Base-by-base conservation (phyloP, 2,329 filamentous ascomycete genomes). In the Nemania sp. region DNA sequence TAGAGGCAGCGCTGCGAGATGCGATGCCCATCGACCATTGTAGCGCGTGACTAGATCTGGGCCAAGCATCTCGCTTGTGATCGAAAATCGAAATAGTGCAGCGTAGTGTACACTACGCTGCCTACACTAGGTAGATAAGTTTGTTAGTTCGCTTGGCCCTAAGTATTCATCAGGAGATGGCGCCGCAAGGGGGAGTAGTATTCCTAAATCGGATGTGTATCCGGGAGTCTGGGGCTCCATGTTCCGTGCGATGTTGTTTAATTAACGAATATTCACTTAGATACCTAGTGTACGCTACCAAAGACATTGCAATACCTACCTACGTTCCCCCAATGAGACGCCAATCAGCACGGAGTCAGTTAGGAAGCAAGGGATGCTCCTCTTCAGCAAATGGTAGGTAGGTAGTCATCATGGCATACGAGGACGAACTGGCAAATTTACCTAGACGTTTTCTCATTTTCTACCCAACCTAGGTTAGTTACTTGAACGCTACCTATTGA, bases 151-250 rank as follows among this genome's bases (percentile, higher is more conserved):
- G 40, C 39, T n/a, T 34, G 57, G 40, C 57, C 59, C 25, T n/a
- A 29, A 29, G 35, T 45, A 46, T 49, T 45, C 43, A 51, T 46
- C 40, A 59, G 53, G 34, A 57, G 60, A 57, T 52, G 39, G 50
- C 56, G 53, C 54, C 45, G 37, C 51, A 63, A 53, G 57, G 50
- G 59, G 50, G 62, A 49, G 54, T 40, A 53, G 46, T 20, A 59
- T 65, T 60, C 64, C 62, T 66, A 59, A 66, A 66, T 66, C 64
- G 64, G 64, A 60, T 61, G 59, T 39, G 63, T 63, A 64, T 59
- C 64, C 59, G 64, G 54, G 48, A 50, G 46, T 52, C 57, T 63
- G 60, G 60, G 63, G 63, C 47, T 43, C 60, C 57, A 54, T 56
- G 42, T 57, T 56, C 46, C 52, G 50, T 47, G 18, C 18, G 52